These are phyloP conservation scores for Butyriboletus loyo DNA, from an alignment of 768 basidiomycete genomes.

Conservation along the genomic window DNA sequence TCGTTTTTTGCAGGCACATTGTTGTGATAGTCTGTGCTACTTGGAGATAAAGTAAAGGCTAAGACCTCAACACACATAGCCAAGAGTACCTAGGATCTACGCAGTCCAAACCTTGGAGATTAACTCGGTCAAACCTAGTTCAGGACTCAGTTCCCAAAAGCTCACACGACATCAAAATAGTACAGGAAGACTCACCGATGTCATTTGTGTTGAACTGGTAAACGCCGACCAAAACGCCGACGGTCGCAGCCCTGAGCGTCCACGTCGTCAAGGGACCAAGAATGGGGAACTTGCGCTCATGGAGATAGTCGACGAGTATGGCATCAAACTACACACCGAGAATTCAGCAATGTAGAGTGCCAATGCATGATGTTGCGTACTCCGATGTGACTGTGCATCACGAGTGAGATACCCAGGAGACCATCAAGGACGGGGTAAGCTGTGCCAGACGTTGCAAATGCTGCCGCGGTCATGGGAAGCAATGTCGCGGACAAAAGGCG, in stretches of 20 bases:
- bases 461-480: constrained; percentile 84
- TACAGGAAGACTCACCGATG: constrained; percentile 62
- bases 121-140: constrained; percentile 78
- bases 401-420: constrained; percentile 77
- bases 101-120: constrained; percentile 82
- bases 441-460: constrained; percentile 74
- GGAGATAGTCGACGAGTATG: constrained; percentile 84
- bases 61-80: not conserved
- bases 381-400: constrained; percentile 96
- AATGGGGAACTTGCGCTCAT: constrained; percentile 89
- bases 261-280: constrained; percentile 70
- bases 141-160: not conserved
- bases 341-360: not conserved
- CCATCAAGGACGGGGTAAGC: constrained; percentile 88
- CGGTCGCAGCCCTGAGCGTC: constrained; percentile 73
- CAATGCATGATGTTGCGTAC: constrained; percentile 39
- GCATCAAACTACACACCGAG: constrained; percentile 59
- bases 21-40: not conserved
- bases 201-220: constrained; percentile 99
- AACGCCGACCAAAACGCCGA: constrained; percentile 81
- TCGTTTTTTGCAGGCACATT: not conserved
- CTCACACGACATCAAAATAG: not conserved
- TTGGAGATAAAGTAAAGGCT: not conserved
- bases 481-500: constrained; percentile 84
- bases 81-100: constrained; percentile 31